Evolutionary conservation across 192 early-diverging fungal genomes (phyloP).

Genomic region (Nowakowskiella sp.): DNA sequence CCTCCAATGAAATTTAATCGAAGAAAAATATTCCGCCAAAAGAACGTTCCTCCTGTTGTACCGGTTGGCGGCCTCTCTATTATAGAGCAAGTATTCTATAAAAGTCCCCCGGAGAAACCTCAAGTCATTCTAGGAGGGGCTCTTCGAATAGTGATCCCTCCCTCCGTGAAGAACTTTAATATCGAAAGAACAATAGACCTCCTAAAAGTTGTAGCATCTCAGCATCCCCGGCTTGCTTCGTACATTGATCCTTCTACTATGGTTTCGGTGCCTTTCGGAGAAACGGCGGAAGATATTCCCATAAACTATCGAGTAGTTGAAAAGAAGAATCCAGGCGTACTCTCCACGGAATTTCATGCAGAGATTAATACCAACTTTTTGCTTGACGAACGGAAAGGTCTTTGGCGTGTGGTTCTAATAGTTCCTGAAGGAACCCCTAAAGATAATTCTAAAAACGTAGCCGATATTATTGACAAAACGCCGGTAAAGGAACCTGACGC

Average conservation of each 20-base stretch:
- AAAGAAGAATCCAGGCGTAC: slow-evolving; percentile 2
- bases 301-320: slow-evolving; percentile 14
- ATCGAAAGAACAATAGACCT: slow-evolving; percentile 31
- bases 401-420: neutral
- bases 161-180: neutral
- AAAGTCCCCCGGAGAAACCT: slow-evolving; percentile 19
- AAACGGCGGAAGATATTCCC: slow-evolving; percentile 29
- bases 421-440: neutral
- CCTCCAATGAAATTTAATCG: no score
- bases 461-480: neutral
- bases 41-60: no score
- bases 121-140: slow-evolving; percentile 35
- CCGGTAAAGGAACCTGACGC: neutral
- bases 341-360: neutral
- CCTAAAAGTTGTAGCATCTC: slow-evolving; percentile 21
- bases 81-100: slow-evolving; percentile 36
- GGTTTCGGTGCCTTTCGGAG: slow-evolving; percentile 7
- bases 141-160: slow-evolving; percentile 25
- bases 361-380: neutral
- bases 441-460: neutral
- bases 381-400: neutral
- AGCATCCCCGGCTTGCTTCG: slow-evolving; percentile 29
- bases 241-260: slow-evolving; percentile 20
- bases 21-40: no score
- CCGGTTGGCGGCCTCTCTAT: slow-evolving; percentile 32